Percentiles rank a stretch among this genome's conserved stretches.
phyloP scores from a whole-genome alignment of 768 basidiomycete species.

The Cytidiella melzeri region DNA sequence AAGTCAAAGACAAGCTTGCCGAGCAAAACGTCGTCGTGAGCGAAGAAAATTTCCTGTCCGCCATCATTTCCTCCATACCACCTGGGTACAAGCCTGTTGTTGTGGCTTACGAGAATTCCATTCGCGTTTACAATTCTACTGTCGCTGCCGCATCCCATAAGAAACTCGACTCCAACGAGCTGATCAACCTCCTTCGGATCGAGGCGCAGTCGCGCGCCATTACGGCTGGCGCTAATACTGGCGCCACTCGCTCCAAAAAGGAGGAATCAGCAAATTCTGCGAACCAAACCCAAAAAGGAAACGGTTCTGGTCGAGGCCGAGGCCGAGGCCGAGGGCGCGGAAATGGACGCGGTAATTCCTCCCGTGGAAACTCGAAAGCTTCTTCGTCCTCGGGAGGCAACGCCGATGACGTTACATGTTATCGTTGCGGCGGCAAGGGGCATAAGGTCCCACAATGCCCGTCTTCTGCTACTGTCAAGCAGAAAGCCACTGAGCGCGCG shows the following conservation, averaged over 20 bases:
- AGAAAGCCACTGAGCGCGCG: background rate
- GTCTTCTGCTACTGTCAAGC: background rate
- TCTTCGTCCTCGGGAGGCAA: background rate
- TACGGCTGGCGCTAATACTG: no score
- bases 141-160: background rate
- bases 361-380: background rate
- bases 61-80: constrained; percentile 1
- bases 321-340: background rate
- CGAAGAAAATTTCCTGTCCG: background rate
- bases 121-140: background rate
- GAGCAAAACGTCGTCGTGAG: background rate
- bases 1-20: background rate
- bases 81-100: background rate
- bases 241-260: background rate
- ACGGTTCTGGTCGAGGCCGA: background rate
- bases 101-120: background rate
- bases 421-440: constrained; percentile 3
- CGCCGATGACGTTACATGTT: constrained; percentile 1
- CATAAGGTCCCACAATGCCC: constrained; percentile 2
- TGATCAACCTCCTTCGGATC: background rate
- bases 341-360: background rate
- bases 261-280: background rate
- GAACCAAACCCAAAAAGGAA: background rate
- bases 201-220: background rate
- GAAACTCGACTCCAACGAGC: background rate